Percentiles rank a stretch among this genome's conserved stretches.
Conservation (phyloP, 2,329 filamentous ascomycete species). For the Calycina herbarum region DNA sequence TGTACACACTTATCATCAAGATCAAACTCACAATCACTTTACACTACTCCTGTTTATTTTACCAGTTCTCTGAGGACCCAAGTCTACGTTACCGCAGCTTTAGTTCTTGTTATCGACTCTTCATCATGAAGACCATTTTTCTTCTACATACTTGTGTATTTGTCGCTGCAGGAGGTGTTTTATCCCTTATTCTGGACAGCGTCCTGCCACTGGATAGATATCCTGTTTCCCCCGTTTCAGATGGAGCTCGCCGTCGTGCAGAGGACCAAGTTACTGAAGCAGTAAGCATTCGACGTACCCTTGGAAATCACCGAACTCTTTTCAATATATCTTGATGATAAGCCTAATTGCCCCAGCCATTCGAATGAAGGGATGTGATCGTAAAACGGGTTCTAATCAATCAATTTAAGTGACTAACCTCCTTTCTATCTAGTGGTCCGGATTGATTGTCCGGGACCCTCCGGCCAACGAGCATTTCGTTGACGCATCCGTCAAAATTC, state of each 20-base stretch:
- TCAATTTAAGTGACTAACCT: neutral
- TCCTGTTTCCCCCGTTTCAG: neutral
- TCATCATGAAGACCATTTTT: neutral
- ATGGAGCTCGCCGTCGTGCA: neutral
- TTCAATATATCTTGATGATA: neutral
- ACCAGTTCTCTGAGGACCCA: neutral
- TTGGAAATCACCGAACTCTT: neutral
- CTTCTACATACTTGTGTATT: neutral
- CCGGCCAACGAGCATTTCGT: neutral
- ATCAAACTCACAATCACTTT: neutral
- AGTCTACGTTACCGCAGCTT: neutral
- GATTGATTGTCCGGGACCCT: neutral
- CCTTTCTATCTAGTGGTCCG: neutral
- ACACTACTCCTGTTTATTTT: neutral
- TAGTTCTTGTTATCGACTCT: neutral
- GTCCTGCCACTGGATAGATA: neutral
- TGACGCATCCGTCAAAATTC: neutral
- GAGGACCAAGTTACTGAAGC: no score
- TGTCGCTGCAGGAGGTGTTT: neutral
- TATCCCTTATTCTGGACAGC: neutral
- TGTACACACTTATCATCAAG: neutral
- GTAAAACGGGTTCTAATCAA: neutral
- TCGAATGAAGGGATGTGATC: no score
- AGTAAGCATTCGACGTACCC: neutral
- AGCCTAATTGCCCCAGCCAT: no score